Percentiles rank a stretch among this genome's conserved stretches.
These are phyloP conservation scores for Malassezia obtusa DNA, from an alignment of 1,284 basidiomycete genomes.

Conservation along the genomic window DNA sequence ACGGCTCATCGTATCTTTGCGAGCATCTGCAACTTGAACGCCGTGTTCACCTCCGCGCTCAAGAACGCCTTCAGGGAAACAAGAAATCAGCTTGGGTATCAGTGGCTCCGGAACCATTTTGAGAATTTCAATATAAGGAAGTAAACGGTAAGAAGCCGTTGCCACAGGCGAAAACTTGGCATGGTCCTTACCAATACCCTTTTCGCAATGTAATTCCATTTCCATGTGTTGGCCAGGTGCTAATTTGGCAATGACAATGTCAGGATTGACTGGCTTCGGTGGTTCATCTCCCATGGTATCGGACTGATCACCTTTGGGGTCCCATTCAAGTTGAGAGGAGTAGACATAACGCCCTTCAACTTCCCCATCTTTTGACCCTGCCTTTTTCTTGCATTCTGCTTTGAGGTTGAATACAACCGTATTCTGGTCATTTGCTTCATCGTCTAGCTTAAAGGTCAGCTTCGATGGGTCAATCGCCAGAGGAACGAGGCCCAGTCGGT, in stretches of 20 bases:
- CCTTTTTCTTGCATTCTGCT: constrained; percentile 56
- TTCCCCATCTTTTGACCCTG: constrained; percentile 47
- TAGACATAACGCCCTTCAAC: constrained; percentile 56
- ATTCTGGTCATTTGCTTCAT: constrained; percentile 68
- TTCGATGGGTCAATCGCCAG: constrained; percentile 71
- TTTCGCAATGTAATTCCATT: constrained; percentile 82
- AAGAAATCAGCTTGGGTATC: constrained; percentile 67
- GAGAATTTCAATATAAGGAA: constrained; percentile 72
- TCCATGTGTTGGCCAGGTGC: constrained; percentile 76
- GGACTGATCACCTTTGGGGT: constrained; percentile 74
- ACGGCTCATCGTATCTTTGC: constrained; percentile 81
- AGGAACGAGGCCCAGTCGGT: constrained; percentile 80
- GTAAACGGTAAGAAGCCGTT: constrained; percentile 71
- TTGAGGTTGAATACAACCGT: constrained; percentile 80
- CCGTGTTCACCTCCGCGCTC: constrained; percentile 56
- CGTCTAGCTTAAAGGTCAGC: constrained; percentile 50
- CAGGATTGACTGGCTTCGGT: constrained; percentile 65
- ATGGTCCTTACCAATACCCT: constrained; percentile 90
- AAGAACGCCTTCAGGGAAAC: constrained; percentile 85
- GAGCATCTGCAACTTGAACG: constrained; percentile 58
- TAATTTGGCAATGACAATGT: constrained; percentile 88
- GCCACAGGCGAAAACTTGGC: constrained; percentile 91
- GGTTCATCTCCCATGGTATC: constrained; percentile 50
- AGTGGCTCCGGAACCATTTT: constrained; percentile 60
- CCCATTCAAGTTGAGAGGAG: constrained; percentile 71